Evolutionary conservation across 106 monocot species (phyloP), one percentile per base, ranked within the genome.

Genomic region (Apostasia shenzhenica): DNA sequence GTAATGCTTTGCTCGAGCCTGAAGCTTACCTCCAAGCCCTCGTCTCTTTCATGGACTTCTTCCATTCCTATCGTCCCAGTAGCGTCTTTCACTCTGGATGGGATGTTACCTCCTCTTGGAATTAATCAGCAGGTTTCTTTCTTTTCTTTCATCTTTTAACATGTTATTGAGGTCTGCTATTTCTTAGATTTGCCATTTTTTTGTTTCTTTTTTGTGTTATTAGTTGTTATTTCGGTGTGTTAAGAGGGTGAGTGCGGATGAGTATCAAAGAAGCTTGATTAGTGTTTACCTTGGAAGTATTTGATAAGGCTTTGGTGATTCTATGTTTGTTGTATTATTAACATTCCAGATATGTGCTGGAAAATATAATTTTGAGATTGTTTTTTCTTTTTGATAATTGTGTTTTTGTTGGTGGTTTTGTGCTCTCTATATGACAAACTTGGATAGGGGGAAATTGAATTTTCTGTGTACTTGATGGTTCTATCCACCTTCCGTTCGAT

Each of bases 31-130:
- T 62, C 45, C 42, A 62, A 62, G 45, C 62, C 62, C 11, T 62
- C 62, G 45, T 62, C 62, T 6, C 8, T 62, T 45, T 13, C 62
- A 45, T 62, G 44, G 62, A 45, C 62, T n/a, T 62, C 62, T 62
- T 62, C 62, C 62, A 62, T 62, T 62, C 2, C 62, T 45, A 45
- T 44, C 62, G 1, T 43, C 45, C 6, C 62, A 12, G 13, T 62
- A 42, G 2, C 45, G 12, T 11, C 8, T 4, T 13, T 11, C 62
- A 62, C 13, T 45, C 12, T 62, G 3, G 5, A 11, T n/a, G 62
- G 62, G 5, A 62, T 62, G 42, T 62, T 45, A 13, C 12, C 45
- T 62, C 62, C 43, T 13, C 45, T 45, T 62, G 2, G 3, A 0
- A 11, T 10, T 4, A 44, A 45, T 1, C 13, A 45, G 5, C 62